Evolutionary conservation across 2,329 filamentous ascomycete species (phyloP).

Genomic region (Scedosporium minutisporum): DNA sequence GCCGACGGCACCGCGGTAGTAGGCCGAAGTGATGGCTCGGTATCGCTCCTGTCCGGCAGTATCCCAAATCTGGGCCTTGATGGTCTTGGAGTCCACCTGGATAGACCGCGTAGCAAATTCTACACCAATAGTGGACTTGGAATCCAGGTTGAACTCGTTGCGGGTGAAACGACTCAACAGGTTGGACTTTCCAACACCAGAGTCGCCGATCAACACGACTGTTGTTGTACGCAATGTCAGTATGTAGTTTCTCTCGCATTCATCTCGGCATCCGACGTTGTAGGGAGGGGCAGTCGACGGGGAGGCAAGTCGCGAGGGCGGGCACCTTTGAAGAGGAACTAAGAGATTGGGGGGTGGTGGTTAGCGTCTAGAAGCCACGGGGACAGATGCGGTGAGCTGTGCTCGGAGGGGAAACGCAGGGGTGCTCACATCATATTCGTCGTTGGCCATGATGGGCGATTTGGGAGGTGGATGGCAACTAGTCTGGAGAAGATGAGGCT

Average conservation of each 20-base stretch:
- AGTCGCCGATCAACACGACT: constrained; percentile 99
- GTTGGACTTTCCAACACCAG: constrained; percentile 99
- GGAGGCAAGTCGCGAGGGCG: constrained; percentile 16
- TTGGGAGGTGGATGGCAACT: neutral
- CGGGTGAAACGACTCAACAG: constrained; percentile 98
- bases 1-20: constrained; percentile 95
- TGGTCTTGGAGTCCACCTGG: constrained; percentile 98
- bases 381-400: constrained; percentile 8
- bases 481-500: neutral
- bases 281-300: constrained; percentile 7
- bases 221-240: constrained; percentile 11
- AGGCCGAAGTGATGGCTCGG: constrained; percentile 96
- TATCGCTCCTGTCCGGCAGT: constrained; percentile 98
- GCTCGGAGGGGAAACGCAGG: constrained; percentile 6
- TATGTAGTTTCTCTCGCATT: neutral
- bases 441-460: constrained; percentile 73
- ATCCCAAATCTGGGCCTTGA: constrained; percentile 99
- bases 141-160: constrained; percentile 99
- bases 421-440: constrained; percentile 94
- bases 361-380: constrained; percentile 12
- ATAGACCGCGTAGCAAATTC: constrained; percentile 98
- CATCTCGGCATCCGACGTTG: neutral
- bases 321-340: constrained; percentile 99
- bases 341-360: constrained; percentile 12
- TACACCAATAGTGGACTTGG: constrained; percentile 98